Percentiles rank a stretch among this genome's conserved stretches.
These are phyloP conservation scores for Exophiala alcalophila DNA, from an alignment of 2,329 filamentous ascomycete species.

Conservation along the genomic window DNA sequence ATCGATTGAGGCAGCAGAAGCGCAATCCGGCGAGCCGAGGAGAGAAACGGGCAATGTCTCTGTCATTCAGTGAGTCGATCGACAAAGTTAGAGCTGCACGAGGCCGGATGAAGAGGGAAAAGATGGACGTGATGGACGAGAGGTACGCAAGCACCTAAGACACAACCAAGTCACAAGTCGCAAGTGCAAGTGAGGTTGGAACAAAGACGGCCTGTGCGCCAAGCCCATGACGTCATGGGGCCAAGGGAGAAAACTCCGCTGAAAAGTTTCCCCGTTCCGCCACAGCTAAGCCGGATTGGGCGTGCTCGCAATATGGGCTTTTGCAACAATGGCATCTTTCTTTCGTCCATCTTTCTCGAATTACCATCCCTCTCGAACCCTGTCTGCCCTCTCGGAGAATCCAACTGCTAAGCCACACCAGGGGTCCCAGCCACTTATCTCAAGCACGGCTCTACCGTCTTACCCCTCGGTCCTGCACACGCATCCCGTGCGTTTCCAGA, in stretches of 20 bases:
- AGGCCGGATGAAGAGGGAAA: too few species aligned
- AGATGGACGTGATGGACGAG: conserved; percentile 3
- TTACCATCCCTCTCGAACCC: conserved; percentile 8
- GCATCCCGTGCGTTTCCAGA: too few species aligned
- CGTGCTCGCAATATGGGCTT: conserved; percentile 2
- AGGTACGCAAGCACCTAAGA: too few species aligned
- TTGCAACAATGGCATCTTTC: conserved; percentile 11
- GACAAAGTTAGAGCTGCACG: too few species aligned
- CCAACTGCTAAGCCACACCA: conserved; percentile 14
- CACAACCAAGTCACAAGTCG: too few species aligned
- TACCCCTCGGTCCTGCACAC: too few species aligned
- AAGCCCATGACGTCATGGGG: conserved; percentile 12
- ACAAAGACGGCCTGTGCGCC: conserved; percentile 11
- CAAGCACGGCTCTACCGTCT: neutral
- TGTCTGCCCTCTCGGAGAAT: conserved; percentile 8
- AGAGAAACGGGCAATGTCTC: too few species aligned
- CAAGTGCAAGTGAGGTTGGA: conserved; percentile 19
- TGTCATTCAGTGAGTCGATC: too few species aligned
- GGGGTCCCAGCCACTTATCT: conserved; percentile 8
- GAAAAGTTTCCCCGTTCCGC: conserved; percentile 13
- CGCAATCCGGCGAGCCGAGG: too few species aligned
- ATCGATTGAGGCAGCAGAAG: too few species aligned
- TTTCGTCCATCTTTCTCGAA: neutral
- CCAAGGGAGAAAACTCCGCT: neutral
- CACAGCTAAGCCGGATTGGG: conserved; percentile 1